phyloP scores from a whole-genome alignment of 2,329 filamentous ascomycete species.

The Thelonectria olida region DNA sequence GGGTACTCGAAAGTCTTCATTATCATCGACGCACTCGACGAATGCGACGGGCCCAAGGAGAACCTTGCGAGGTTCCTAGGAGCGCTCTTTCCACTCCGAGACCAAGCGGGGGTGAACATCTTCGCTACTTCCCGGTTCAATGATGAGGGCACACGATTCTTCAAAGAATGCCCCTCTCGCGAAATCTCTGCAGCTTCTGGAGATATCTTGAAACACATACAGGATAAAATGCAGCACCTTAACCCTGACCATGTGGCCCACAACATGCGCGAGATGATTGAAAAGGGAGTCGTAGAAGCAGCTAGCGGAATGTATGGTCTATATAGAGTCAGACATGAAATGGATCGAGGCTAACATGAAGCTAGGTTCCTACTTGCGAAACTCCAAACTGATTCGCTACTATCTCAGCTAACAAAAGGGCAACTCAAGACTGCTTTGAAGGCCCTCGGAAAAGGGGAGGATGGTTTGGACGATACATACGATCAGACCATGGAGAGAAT shows the following conservation, averaged over 20 bases:
- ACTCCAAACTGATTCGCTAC: too few species aligned
- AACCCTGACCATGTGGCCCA: too few species aligned
- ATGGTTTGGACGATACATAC: constrained; percentile 38
- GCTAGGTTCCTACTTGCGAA: too few species aligned
- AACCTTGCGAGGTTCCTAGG: neutral
- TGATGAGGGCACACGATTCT: neutral
- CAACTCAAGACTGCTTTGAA: too few species aligned
- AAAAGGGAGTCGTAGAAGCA: too few species aligned
- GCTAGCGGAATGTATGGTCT: too few species aligned
- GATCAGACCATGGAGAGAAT: constrained; percentile 43
- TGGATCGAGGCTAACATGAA: too few species aligned
- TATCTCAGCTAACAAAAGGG: too few species aligned
- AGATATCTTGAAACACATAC: neutral
- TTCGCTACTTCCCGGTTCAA: neutral
- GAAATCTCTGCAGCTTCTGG: neutral
- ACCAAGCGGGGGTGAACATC: neutral
- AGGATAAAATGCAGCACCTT: too few species aligned
- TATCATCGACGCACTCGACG: constrained; percentile 1
- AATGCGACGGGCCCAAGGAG: neutral
- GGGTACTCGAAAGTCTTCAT: neutral
- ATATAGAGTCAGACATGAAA: too few species aligned
- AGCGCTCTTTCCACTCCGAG: neutral
- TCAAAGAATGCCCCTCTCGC: too few species aligned
- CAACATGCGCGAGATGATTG: too few species aligned
- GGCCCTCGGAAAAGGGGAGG: neutral